Evolutionary conservation across 2,329 filamentous ascomycete genomes (phyloP), one percentile per base, ranked within the genome.

Genomic region (Colletotrichum agaves): DNA sequence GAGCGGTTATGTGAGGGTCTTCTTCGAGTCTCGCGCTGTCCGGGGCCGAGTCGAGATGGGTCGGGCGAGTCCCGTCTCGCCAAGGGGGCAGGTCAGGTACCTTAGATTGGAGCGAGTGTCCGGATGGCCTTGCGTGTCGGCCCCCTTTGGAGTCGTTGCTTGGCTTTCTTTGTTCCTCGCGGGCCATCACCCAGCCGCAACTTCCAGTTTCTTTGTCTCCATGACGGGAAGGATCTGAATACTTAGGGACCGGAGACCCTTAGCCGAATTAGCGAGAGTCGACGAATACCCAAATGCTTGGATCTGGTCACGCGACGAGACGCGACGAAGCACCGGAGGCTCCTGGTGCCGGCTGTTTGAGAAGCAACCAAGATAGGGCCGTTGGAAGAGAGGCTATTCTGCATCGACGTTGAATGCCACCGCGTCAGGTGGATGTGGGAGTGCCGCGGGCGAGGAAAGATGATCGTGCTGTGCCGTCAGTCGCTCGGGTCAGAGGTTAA

Each of bases 1-100:
- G 35, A 50, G 19, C 37, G 35, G 35, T 55, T 12, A 17, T 41
- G 33, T 55, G 33, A 7, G 50, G 27, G 47, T n/a, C 21, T 50
- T 46, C 43, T 15, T 46, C 56, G 56, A 59, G 50, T 46, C 58
- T 62, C 58, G 63, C 58, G 33, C 31, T 12, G 44, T 6, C 57
- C 57, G 57, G 57, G 33, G 17, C 44, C 44, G 57, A 50, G 7
- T 49, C 44, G 19, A 21, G 19, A 8, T 17, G 49, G 31, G n/a
- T 15, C 17, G 17, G 27, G 7, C 21, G 37, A 39, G 39, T 27
- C 23, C 3, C 17, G 15, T 27, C 41, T 17, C 19, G 43, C 10
- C n/a, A n/a, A 12, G 19, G 41, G n/a, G n/a, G n/a, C n/a, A n/a
- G n/a, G n/a, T n/a, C n/a, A n/a, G n/a, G n/a, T n/a, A n/a, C n/a